Evolutionary conservation across 768 basidiomycete species (phyloP).

Genomic region (Leucosporidium scottii): DNA sequence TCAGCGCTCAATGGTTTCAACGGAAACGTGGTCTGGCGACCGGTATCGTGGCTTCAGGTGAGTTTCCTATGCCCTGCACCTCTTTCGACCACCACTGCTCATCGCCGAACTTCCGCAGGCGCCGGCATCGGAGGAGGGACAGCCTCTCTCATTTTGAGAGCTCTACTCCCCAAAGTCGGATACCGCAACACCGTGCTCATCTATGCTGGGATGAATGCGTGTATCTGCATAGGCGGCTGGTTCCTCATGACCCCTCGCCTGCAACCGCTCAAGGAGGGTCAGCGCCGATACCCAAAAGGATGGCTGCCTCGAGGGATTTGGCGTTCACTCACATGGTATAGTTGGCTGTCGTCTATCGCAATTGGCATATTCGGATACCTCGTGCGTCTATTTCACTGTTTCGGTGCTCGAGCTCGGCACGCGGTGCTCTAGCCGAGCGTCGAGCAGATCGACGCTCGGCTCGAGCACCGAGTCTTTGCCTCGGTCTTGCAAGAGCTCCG

Average conservation of each 20-base stretch:
- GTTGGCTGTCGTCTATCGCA: background rate
- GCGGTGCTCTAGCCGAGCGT: no score
- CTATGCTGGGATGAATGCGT: no score
- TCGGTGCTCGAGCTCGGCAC: no score
- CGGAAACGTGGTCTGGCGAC: constrained; percentile 36
- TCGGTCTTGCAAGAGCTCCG: no score
- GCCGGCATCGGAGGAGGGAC: constrained; percentile 39
- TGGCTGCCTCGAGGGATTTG: background rate
- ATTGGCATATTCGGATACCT: background rate
- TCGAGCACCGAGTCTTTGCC: no score
- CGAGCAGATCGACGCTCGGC: no score
- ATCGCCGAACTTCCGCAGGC: no score
- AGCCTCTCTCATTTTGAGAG: constrained; percentile 32
- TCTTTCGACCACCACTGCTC: no score
- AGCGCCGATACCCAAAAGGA: background rate
- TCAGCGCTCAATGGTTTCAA: constrained; percentile 38
- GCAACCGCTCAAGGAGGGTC: background rate
- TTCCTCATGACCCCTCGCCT: background rate
- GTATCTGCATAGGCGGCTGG: background rate
- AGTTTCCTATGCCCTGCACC: no score
- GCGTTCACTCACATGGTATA: background rate
- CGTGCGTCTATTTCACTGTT: background rate
- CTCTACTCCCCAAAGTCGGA: constrained; percentile 32
- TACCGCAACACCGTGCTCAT: constrained; percentile 37
- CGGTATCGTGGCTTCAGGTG: constrained; percentile 37